Percentiles rank a stretch among this genome's conserved stretches.
Conservation (phyloP, 495 filamentous ascomycete species). For the Penicillium taxi region DNA sequence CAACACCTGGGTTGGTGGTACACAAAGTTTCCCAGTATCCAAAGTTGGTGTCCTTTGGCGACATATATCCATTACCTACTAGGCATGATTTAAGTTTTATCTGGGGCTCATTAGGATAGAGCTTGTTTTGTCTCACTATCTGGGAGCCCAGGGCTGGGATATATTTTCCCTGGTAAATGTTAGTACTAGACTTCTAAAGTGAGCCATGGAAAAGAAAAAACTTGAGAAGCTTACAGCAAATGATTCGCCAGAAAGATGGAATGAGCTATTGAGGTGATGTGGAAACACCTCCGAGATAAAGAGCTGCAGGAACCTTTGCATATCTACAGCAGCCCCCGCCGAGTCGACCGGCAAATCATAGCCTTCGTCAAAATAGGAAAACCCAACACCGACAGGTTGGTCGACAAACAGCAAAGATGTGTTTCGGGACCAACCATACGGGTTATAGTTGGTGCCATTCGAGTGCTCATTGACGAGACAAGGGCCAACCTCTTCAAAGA, state of each 20-base stretch:
- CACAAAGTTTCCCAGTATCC: conserved; percentile 42
- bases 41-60: conserved; percentile 23
- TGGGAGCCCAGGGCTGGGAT: conserved; percentile 28
- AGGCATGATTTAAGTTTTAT: conserved; percentile 29
- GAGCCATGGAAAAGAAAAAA: too few relatives aligned
- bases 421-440: conserved; percentile 40
- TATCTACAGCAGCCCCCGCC: conserved; percentile 24
- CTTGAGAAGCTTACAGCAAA: conserved; percentile 26
- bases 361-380: conserved; percentile 35
- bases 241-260: conserved; percentile 30
- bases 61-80: conserved; percentile 35
- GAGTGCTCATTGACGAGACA: conserved; percentile 35
- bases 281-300: conserved; percentile 37
- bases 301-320: conserved; percentile 35
- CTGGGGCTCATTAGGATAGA: conserved; percentile 21
- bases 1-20: conserved; percentile 34
- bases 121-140: conserved; percentile 28
- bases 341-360: conserved; percentile 22
- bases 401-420: conserved; percentile 41
- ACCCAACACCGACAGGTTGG: conserved; percentile 37
- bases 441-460: conserved; percentile 35
- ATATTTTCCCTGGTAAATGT: conserved; percentile 26
- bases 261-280: conserved; percentile 12
- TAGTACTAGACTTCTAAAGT: too few relatives aligned
- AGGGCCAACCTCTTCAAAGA: conserved; percentile 33